phyloP scores from a whole-genome alignment of 1,284 basidiomycete genomes.

The Moesziomyces sp. region DNA sequence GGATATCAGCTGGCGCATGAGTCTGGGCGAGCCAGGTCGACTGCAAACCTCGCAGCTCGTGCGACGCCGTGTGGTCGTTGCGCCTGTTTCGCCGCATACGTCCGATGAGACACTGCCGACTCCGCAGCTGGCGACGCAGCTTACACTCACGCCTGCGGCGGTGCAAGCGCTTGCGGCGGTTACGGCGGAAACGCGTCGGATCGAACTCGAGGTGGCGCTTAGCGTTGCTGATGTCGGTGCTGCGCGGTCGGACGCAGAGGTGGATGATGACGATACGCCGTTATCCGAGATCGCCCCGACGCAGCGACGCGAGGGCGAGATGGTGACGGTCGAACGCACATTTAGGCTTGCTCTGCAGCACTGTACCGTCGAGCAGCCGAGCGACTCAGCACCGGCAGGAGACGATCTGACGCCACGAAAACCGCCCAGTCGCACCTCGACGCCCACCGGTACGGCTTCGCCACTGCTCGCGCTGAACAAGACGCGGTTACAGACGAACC shows the following conservation, averaged over 20 bases:
- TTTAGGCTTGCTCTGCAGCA: slow-evolving; percentile 21
- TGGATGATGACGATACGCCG: slow-evolving; percentile 40
- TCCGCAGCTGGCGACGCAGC: slow-evolving; percentile 4
- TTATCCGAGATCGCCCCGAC: slow-evolving; percentile 26
- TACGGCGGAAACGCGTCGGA: not conserved
- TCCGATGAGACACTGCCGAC: not conserved
- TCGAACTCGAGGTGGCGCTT: slow-evolving; percentile 10
- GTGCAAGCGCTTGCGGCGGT: slow-evolving; percentile 4
- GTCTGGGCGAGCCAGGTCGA: slow-evolving; percentile 56
- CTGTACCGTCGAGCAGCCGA: slow-evolving; percentile 7
- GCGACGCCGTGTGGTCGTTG: slow-evolving; percentile 8
- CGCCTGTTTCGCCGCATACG: not conserved
- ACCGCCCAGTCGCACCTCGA: slow-evolving; percentile 7
- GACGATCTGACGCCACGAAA: slow-evolving; percentile 11
- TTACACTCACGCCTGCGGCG: slow-evolving; percentile 5
- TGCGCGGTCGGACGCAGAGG: not conserved
- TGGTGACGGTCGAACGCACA: not conserved
- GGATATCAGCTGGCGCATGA: slow-evolving; percentile 63
- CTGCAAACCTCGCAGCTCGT: slow-evolving; percentile 45
- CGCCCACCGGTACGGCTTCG: slow-evolving; percentile 1
- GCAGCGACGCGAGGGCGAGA: slow-evolving; percentile 1
- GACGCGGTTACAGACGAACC: slow-evolving; percentile 25
- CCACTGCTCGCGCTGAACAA: slow-evolving; percentile 5
- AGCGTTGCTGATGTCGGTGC: slow-evolving; percentile 3
- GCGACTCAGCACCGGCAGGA: slow-evolving; percentile 3